Evolutionary conservation across 371 early-diverging fungal species (phyloP), one percentile per base, ranked within the genome.

Genomic region (Mortierella sp.): DNA sequence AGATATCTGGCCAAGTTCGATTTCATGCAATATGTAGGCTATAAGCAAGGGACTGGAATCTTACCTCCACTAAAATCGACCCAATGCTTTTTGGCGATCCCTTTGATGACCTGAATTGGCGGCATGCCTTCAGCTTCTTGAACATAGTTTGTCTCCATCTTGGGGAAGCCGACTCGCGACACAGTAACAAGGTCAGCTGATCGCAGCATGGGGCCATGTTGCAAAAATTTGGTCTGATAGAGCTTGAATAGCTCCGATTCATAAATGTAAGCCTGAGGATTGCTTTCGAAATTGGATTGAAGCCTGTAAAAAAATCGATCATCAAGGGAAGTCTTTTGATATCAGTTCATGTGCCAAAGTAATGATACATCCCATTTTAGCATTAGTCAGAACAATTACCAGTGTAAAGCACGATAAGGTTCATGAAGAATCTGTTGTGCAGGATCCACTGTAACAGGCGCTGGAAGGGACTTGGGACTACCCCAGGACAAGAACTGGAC

Each of bases 401-500:
- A 78, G 32, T 78, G 78, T 30, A 78, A 57, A 14, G 83, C 78
- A 9, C 78, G 78, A 43, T 78, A 78, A 5, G 78, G 78, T 55
- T 77, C 78, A 28, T 78, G 78, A 22, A 77, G 73, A 12, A 78
- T 77, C 62, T 78, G 83, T 45, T 83, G 83, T 24, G 73, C 78
- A 6, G 75, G 74, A 28, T 78, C 78, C 39, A 68, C 72, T 10
- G 72, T 78, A 49, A 68, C 70, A n/a, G 75, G 78, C 11, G 72
- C 26, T 16, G 77, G 72, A 22, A 68, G 32, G 11, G 75, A 68
- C 66, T 78, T 83, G 51, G 75, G 83, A 40, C 77, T 62, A 8
- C 75, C 78, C 83, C 88, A 90, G 0, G 88, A 87, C 18, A 91
- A 68, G 57, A 89, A 89, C 10, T 89, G 87, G 8, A 88, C 86